These are phyloP conservation scores for Stemphylium beticola DNA, from an alignment of 2,329 filamentous ascomycete species.

Conservation along the genomic window DNA sequence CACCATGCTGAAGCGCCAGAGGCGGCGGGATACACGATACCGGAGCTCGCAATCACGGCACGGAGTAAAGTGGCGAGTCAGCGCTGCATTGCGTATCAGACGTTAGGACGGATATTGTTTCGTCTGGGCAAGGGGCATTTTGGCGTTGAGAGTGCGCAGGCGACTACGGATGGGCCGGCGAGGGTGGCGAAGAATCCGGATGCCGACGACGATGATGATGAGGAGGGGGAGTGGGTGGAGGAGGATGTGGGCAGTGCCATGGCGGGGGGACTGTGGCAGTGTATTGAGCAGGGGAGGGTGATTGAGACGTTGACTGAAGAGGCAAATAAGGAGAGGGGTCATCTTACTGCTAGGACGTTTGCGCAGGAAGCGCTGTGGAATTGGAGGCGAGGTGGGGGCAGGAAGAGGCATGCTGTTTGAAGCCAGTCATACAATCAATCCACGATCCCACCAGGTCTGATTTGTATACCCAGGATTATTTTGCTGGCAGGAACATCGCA, in stretches of 20 bases:
- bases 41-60: conserved; percentile 80
- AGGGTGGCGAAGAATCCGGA: conserved; percentile 48
- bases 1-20: conserved; percentile 93
- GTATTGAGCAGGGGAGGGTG: conserved; percentile 76
- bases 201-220: conserved; percentile 39
- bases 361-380: conserved; percentile 90
- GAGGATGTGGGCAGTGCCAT: conserved; percentile 50
- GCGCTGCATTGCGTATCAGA: conserved; percentile 89
- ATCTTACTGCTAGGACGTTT: conserved; percentile 82
- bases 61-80: conserved; percentile 85
- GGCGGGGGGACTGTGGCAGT: conserved; percentile 81
- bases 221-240: conserved; percentile 44
- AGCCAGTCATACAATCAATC: no score
- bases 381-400: conserved; percentile 74
- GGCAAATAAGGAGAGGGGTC: conserved; percentile 69
- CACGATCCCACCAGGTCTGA: no score
- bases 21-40: conserved; percentile 91
- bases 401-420: conserved; percentile 61
- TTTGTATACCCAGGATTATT: no score
- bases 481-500: no score
- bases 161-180: conserved; percentile 56
- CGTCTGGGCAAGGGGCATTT: conserved; percentile 77
- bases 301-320: conserved; percentile 79
- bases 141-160: conserved; percentile 57
- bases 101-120: conserved; percentile 83